Conservation (phyloP, 768 basidiomycete species). For the Naematelia aurantialba region DNA sequence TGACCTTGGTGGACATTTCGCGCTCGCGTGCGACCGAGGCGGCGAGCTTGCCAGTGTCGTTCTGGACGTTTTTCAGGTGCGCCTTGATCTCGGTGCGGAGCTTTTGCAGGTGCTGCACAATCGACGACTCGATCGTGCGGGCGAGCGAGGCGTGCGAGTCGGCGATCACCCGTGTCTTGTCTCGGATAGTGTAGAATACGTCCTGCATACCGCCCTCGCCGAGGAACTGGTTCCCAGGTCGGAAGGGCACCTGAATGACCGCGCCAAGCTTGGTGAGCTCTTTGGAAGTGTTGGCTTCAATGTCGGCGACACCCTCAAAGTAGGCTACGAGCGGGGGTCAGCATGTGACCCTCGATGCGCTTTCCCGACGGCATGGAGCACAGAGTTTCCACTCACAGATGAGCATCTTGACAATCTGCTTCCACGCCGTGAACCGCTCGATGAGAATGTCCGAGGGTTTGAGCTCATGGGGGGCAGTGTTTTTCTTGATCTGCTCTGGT, state of each 20-base stretch:
- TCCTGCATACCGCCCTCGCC: constrained; percentile 96
- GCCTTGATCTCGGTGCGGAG: constrained; percentile 93
- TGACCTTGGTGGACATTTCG: constrained; percentile 74
- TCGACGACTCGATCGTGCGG: constrained; percentile 90
- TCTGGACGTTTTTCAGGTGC: constrained; percentile 94
- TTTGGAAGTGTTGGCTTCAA: constrained; percentile 88
- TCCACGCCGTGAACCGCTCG: constrained; percentile 72
- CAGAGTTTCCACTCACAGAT: constrained; percentile 52
- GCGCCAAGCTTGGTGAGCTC: constrained; percentile 90
- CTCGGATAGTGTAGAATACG: constrained; percentile 84
- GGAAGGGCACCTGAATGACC: constrained; percentile 95
- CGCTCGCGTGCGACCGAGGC: constrained; percentile 88
- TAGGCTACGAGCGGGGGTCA: constrained; percentile 57
- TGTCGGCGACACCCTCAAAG: constrained; percentile 74
- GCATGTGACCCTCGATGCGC: too few relatives aligned
- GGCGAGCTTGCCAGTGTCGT: constrained; percentile 89
- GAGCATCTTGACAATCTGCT: constrained; percentile 92
- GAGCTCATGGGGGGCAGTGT: constrained; percentile 81
- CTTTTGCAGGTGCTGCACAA: constrained; percentile 96
- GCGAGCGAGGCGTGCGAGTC: constrained; percentile 96
- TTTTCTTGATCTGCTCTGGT: constrained; percentile 70
- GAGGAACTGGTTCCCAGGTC: constrained; percentile 91
- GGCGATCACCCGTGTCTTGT: constrained; percentile 86
- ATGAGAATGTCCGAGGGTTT: constrained; percentile 93
- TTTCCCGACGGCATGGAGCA: neutral